Base-by-base conservation (phyloP, 2,329 filamentous ascomycete genomes). In the Berkeleyomyces basicola region DNA sequence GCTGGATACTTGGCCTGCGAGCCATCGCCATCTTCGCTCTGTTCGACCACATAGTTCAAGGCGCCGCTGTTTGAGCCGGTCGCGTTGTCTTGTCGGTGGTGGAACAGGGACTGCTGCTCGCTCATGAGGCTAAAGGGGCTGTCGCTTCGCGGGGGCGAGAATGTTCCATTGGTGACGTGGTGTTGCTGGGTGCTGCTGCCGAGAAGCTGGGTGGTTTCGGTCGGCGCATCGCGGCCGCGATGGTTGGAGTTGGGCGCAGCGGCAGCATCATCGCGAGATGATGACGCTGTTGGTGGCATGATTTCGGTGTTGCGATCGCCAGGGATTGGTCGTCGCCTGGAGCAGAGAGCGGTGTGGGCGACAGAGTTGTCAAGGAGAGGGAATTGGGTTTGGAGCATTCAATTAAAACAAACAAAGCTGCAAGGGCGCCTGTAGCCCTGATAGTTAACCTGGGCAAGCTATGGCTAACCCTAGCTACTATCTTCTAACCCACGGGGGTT, bases 121-220 rank as follows among this genome's bases (percentile, higher is more conserved):
- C 61, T 63, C 46, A 46, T 40, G 23, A 63, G 47, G n/a, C 61
- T 63, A 36, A 63, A 63, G 4, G 57, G 61, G 31, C 55, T 59
- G 4, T 47, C 61, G 11, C 43, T 53, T 53, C 46, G 36, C 14
- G 10, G 53, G 1, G 46, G 23, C 23, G 57, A 46, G 36, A 62
- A 62, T 7, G 61, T 62, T 11, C 61, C 42, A 14, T 59, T 58
- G n/a, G 37, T 49, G 47, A 9, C 36, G 49, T 44, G 16, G 36
- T 42, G 37, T 51, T 51, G 47, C 7, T 51, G 47, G 23, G 3
- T 36, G 36, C 23, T 14, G 31, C 46, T 42, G 40, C 37, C 23
- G 43, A 62, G 61, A 46, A 62, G 61, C 10, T 43, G 57, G 9
- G 61, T 62, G 7, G 61, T 39, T 58, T 62, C 61, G 33, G 37